Evolutionary conservation across 2,329 filamentous ascomycete species (phyloP), one percentile per base, ranked within the genome.

Genomic region (Beauveria sp.): DNA sequence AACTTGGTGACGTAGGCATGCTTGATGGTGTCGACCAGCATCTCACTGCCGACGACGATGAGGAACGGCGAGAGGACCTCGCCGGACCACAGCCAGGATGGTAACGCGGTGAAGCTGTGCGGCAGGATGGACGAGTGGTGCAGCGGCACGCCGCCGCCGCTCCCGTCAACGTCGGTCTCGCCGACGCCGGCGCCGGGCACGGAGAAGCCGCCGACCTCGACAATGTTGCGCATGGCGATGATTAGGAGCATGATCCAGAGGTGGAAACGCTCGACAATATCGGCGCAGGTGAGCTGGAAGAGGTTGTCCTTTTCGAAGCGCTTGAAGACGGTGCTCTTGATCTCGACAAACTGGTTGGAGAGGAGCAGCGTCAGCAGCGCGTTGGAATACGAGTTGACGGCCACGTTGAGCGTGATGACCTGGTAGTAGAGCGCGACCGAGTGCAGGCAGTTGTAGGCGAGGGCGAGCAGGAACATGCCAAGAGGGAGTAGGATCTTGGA

Each of bases 1-100:
- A 99, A 99, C 72, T 99, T 99, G 71, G 88, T 93, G 72, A 99
- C 96, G 72, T 98, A 99, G 24, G 91, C 91, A 71, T 99, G 96
- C 74, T 99, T 99, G 73, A 97, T 84, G 84, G 90, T 93, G 74
- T 99, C 95, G 2, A 99, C 95, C 9, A 96, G 77, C 87, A 97
- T 97, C 75, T 99, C 95, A 65, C 92, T 96, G 1, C 93, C 93
- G 7, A 99, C 84, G 0, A 99, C 96, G 8, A 99, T 86, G 14
- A 99, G 77, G 67, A 99, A 99, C 0, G 95, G 96, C 0, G 91
- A 93, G 4, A 99, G 78, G 0, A 99, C 89, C 71, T 97, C 93
- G 10, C 90, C 91, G 0, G 89, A 89, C 69, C 79, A 78, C 49
- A 86, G 69, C 87, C 89, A 93, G 7, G 85, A 88, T 0, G 96